Evolutionary conservation across 2,329 filamentous ascomycete genomes (phyloP), one percentile per base, ranked within the genome.

Genomic region (Hypoxylon sp.): DNA sequence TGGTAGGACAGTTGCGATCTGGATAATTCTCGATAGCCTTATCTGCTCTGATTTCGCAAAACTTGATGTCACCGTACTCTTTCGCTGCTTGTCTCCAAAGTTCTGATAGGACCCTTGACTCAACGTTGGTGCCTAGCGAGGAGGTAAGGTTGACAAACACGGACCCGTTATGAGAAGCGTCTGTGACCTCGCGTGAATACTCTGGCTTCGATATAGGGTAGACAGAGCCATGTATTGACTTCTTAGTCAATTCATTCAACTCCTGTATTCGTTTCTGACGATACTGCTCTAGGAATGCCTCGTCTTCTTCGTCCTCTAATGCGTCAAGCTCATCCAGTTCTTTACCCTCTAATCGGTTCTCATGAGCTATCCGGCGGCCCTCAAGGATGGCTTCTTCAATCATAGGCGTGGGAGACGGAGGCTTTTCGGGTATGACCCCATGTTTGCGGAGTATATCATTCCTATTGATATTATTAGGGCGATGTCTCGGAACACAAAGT

Each of bases 391-490:
- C 96, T 83, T 98, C 95, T 81, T 99, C 91, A 74, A 99, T 97
- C 82, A 97, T 90, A 5, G 94, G 94, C 1, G 96, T 97, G 1
- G 96, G 96, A 47, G 95, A 97, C 2, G 94, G 94, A 0, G 95
- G 94, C 78, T 97, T 98, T 78, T 98, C 94, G n/a, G 96, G 96
- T 67, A 99, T 98, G 71, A 99, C 86, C 71, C 94, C 93, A 83
- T 99, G 94, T 79, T 97, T 96, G 73, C 96, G 92, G 62, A 99
- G 89, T 75, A 99, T 99, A 73, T 99, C 96, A 78, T 99, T 99
- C 94, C 94, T 97, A 71, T 63, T 29, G 51, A 67, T 61, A 27
- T 70, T 41, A 23, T 67, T 53, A 67, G 58, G 37, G 16, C 21
- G 29, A 27, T 39, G 29, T 19, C 47, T 46, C 37, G n/a, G 1